Conservation (phyloP, 495 filamentous ascomycete genomes). For the Aspergillus nanangensis region DNA sequence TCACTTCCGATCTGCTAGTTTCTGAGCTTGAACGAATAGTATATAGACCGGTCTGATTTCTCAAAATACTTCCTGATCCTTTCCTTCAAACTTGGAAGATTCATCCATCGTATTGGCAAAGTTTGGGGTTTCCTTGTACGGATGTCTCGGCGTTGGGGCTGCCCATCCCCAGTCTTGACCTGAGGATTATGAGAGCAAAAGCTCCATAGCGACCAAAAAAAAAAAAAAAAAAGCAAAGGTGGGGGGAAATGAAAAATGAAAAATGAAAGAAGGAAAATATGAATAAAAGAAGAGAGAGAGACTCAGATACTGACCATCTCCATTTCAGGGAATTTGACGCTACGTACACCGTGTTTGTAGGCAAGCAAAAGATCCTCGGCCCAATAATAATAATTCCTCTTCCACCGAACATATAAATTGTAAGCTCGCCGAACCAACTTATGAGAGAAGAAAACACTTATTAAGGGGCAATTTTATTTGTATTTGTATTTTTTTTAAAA, state of each 20-base stretch:
- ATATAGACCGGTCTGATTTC: neutral
- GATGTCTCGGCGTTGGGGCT: conserved; percentile 6
- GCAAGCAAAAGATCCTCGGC: too few relatives aligned
- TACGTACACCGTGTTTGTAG: too few relatives aligned
- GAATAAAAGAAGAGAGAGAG: conserved; percentile 4
- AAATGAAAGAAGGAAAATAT: neutral
- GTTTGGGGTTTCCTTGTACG: conserved; percentile 2
- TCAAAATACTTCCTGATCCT: too few relatives aligned
- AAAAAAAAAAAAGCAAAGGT: conserved; percentile 1
- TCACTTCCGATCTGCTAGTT: conserved; percentile 3
- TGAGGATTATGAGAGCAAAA: neutral
- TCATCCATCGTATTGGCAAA: neutral
- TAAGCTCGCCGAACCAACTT: too few relatives aligned
- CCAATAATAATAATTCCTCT: too few relatives aligned
- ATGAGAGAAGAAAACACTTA: too few relatives aligned
- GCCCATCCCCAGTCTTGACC: conserved; percentile 3
- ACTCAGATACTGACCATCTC: neutral
- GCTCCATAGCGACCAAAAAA: neutral
- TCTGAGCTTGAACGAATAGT: neutral
- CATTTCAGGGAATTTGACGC: too few relatives aligned
- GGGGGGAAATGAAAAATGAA: neutral
- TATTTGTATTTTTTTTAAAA: too few relatives aligned
- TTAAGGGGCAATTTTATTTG: too few relatives aligned
- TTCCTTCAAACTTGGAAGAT: neutral
- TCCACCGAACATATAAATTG: too few relatives aligned